Evolutionary conservation across 306 rosid species (phyloP).

Genomic region (Acacia melanoxylon): DNA sequence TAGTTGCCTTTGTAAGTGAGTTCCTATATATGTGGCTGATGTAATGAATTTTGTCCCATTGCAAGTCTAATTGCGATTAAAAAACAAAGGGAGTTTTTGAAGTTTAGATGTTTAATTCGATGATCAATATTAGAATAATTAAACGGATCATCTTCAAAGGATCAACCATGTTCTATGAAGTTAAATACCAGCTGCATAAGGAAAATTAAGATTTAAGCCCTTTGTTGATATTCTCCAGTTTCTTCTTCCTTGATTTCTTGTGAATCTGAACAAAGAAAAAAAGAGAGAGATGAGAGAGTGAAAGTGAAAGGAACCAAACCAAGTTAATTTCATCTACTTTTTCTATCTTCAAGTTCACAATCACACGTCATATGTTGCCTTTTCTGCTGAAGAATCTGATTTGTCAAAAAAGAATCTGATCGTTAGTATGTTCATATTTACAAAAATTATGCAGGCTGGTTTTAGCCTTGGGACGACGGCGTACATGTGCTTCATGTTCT

Average conservation of each 20-base stretch:
- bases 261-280: neutral
- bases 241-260: neutral
- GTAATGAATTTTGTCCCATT: neutral
- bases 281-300: neutral
- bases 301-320: neutral
- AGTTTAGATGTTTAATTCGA: neutral
- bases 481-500: slow-evolving; percentile 93
- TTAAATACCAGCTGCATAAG: neutral
- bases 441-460: slow-evolving; percentile 54
- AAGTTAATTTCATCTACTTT: neutral
- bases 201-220: neutral
- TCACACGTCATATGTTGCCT: neutral
- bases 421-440: neutral
- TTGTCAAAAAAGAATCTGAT: neutral
- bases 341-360: neutral
- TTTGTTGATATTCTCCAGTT: neutral
- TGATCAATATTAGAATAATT: neutral
- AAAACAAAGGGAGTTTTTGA: neutral
- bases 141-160: neutral
- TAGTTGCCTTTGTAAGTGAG: neutral
- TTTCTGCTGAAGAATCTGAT: neutral
- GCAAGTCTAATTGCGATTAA: neutral
- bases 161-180: neutral
- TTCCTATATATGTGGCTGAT: neutral
- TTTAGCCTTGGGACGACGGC: slow-evolving; percentile 69